Evolutionary conservation across 2,329 filamentous ascomycete genomes (phyloP).

Genomic region (Paecilomyces sp.): DNA sequence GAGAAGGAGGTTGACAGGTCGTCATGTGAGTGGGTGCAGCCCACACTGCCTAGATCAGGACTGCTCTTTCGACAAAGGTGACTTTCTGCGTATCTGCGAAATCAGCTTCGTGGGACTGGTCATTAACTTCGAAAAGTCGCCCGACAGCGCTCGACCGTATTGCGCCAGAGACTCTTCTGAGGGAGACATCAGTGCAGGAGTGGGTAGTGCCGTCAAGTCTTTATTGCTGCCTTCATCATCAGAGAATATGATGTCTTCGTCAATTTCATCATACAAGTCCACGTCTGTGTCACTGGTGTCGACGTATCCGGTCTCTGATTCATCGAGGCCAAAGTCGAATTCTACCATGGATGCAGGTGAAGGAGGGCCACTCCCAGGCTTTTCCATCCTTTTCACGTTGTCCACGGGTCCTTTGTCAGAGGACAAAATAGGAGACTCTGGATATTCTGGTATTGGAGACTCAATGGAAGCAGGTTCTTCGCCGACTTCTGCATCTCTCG

Average conservation of each 20-base stretch:
- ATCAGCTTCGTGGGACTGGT: background rate
- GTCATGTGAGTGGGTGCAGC: background rate
- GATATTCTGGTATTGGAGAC: background rate
- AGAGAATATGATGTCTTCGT: conserved; percentile 1
- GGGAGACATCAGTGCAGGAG: background rate
- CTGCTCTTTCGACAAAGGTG: background rate
- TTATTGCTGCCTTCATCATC: background rate
- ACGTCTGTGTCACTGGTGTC: conserved; percentile 11
- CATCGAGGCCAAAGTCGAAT: conserved; percentile 5
- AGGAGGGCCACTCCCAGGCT: background rate
- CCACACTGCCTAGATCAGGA: background rate
- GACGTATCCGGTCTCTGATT: conserved; percentile 3
- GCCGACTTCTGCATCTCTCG: background rate
- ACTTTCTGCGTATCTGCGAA: background rate
- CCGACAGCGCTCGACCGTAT: background rate
- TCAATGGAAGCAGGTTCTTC: background rate
- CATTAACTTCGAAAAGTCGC: background rate
- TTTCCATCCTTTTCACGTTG: background rate
- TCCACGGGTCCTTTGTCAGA: background rate
- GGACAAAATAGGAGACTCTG: background rate
- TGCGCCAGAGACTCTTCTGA: background rate
- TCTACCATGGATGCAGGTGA: conserved; percentile 4
- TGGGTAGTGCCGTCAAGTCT: background rate
- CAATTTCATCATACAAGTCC: conserved; percentile 5
- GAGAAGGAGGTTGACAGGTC: background rate